Percentiles rank a stretch among this genome's conserved stretches.
These are phyloP conservation scores for Flueggea neowawraea DNA, from an alignment of 441 rosid species.

Conservation along the genomic window DNA sequence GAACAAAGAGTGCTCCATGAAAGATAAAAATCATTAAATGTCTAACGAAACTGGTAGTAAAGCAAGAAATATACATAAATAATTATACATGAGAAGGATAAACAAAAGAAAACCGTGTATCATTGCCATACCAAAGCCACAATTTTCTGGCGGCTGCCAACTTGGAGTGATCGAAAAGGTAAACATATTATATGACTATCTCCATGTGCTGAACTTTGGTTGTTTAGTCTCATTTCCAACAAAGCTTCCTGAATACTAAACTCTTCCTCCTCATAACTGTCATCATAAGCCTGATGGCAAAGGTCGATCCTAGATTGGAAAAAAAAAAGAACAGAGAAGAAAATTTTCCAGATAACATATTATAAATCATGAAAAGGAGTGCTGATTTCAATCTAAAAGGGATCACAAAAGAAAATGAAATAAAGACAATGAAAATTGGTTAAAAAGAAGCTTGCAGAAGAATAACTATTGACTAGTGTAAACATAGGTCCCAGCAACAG, in stretches of 20 bases:
- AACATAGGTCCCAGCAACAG: no score
- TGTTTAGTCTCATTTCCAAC: constrained; percentile 34
- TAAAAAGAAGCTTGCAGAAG: no score
- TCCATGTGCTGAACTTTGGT: constrained; percentile 27
- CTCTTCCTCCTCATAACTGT: constrained; percentile 82
- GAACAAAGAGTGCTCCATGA: constrained; percentile 1
- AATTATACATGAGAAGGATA: constrained; percentile 5
- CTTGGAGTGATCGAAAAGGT: constrained; percentile 45
- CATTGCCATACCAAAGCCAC: constrained; percentile 52
- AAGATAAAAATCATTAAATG: constrained; percentile 2
- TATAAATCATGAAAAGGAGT: not conserved
- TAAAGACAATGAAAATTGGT: no score
- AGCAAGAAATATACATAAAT: constrained; percentile 7
- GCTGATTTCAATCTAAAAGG: not conserved
- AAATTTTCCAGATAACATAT: constrained; percentile 13
- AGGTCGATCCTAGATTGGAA: constrained; percentile 58
- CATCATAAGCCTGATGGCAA: constrained; percentile 90
- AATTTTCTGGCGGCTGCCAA: constrained; percentile 67
- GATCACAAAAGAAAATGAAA: not conserved
- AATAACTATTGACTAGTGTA: no score
- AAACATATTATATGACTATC: constrained; percentile 41
- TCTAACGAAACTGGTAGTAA: not conserved
- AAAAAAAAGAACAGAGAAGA: constrained; percentile 1
- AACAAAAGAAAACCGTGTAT: constrained; percentile 2
- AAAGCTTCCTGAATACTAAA: constrained; percentile 50